A percentile compares a stretch with the other conserved stretches of the same genome.
phyloP scores from a whole-genome alignment of 1,139 yeast species.

The Pneumocystis oryctolagi region DNA sequence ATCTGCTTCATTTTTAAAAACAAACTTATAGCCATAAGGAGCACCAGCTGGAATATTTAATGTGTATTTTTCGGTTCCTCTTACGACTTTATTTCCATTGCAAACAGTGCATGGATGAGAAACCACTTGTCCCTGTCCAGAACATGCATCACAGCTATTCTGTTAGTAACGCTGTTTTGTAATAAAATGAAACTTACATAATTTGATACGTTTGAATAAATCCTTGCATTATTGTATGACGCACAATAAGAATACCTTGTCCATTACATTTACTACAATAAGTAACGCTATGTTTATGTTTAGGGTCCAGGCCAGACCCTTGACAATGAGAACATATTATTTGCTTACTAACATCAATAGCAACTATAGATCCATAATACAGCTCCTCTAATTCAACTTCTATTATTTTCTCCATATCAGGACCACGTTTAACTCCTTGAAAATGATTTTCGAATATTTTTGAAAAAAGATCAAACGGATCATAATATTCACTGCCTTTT shows the following conservation, averaged over 20 bases:
- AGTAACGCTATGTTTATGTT: slow-evolving; percentile 46
- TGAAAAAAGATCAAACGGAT: slow-evolving; percentile 60
- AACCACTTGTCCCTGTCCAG: slow-evolving; percentile 59
- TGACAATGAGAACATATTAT: slow-evolving; percentile 61
- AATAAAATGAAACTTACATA: slow-evolving; percentile 13
- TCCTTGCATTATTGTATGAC: slow-evolving; percentile 73
- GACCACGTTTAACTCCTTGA: slow-evolving; percentile 38
- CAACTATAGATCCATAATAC: slow-evolving; percentile 50
- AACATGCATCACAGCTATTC: slow-evolving; percentile 53
- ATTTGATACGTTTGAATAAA: slow-evolving; percentile 77
- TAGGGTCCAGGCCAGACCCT: slow-evolving; percentile 59
- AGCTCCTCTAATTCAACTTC: slow-evolving; percentile 48
- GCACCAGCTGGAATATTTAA: slow-evolving; percentile 60
- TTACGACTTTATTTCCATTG: slow-evolving; percentile 50
- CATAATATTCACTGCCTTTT: slow-evolving; percentile 28
- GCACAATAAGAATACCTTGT: slow-evolving; percentile 49
- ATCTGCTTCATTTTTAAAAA: slow-evolving; percentile 66
- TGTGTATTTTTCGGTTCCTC: slow-evolving; percentile 42
- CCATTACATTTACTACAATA: slow-evolving; percentile 61
- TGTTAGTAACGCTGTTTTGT: neutral
- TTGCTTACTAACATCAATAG: slow-evolving; percentile 52
- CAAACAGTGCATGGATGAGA: slow-evolving; percentile 52
- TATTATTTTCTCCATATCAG: slow-evolving; percentile 43
- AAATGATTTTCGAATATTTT: slow-evolving; percentile 43
- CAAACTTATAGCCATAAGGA: slow-evolving; percentile 42